Percentiles rank a stretch among this genome's conserved stretches.
Evolutionary conservation across 2,329 filamentous ascomycete genomes (phyloP).

Genomic region (Penicillium glabrum): DNA sequence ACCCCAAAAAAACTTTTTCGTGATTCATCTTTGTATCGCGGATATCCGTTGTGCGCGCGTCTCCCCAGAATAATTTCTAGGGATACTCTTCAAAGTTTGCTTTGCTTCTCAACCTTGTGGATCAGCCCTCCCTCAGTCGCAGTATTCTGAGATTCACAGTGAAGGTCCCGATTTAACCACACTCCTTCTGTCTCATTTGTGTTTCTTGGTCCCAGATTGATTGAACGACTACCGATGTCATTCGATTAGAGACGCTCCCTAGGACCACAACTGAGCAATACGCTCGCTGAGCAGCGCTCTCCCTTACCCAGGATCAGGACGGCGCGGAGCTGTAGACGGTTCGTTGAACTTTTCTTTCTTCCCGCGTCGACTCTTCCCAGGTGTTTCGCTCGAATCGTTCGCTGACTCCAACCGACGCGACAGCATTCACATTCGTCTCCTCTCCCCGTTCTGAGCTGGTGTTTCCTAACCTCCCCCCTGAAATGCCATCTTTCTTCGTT

Average conservation of each 20-base stretch:
- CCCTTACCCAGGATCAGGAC: conserved; percentile 38
- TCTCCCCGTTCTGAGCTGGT: conserved; percentile 38
- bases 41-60: conserved; percentile 4
- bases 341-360: conserved; percentile 23
- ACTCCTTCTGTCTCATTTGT: conserved; percentile 28
- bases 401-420: conserved; percentile 22
- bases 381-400: conserved; percentile 3
- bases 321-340: conserved; percentile 45
- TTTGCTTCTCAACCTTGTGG: conserved; percentile 2
- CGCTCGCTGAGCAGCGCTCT: conserved; percentile 42
- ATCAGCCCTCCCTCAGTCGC: neutral
- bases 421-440: conserved; percentile 33
- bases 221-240: conserved; percentile 39
- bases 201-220: conserved; percentile 14
- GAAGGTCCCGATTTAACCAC: conserved; percentile 8
- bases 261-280: conserved; percentile 35
- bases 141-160: neutral
- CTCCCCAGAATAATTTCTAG: neutral
- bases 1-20: conserved; percentile 9
- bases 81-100: neutral
- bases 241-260: conserved; percentile 37
- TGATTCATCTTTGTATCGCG: conserved; percentile 9
- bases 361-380: conserved; percentile 1
- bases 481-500: conserved; percentile 46
- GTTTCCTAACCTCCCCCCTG: conserved; percentile 15